Percentiles rank a stretch among this genome's conserved stretches.
Evolutionary conservation across 768 basidiomycete species (phyloP).

Genomic region (Amylocystis lapponica): DNA sequence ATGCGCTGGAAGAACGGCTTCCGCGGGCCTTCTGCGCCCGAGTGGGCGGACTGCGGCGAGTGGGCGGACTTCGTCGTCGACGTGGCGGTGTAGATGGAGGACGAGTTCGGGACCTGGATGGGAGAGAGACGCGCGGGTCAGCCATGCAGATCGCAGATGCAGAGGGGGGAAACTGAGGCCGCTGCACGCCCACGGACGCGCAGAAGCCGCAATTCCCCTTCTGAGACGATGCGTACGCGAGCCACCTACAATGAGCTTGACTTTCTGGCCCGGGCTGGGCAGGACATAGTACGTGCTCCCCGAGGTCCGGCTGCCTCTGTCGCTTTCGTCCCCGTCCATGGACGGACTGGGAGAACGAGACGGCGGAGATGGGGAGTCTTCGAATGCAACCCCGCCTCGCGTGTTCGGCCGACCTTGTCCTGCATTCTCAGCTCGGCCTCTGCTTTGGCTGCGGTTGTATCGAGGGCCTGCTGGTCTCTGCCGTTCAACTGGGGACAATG

Average conservation of each 20-base stretch:
- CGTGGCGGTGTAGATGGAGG: constrained; percentile 53
- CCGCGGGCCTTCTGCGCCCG: constrained; percentile 36
- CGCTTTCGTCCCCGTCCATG: constrained; percentile 18
- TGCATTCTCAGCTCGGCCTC: constrained; percentile 6
- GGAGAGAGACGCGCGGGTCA: constrained; percentile 6
- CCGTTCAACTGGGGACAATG: constrained; percentile 1
- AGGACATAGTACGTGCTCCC: constrained; percentile 74
- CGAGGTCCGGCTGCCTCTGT: constrained; percentile 44
- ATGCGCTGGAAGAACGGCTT: constrained; percentile 61
- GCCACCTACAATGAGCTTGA: constrained; percentile 71
- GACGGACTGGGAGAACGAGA: constrained; percentile 12
- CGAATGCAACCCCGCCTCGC: no score
- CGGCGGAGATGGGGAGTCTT: constrained; percentile 29
- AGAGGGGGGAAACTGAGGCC: no score
- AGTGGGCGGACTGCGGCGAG: constrained; percentile 36
- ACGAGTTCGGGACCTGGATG: constrained; percentile 36
- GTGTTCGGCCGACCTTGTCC: constrained; percentile 5
- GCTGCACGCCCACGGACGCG: no score
- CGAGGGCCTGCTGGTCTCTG: constrained; percentile 4
- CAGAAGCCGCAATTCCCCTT: no score
- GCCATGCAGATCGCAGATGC: constrained; percentile 2
- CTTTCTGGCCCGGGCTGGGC: constrained; percentile 66
- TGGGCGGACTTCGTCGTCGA: constrained; percentile 53
- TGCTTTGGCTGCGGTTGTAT: constrained; percentile 12
- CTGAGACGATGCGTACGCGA: no score